These are phyloP conservation scores for Leccinum subgranulosum DNA, from an alignment of 768 basidiomycete genomes.

Conservation along the genomic window DNA sequence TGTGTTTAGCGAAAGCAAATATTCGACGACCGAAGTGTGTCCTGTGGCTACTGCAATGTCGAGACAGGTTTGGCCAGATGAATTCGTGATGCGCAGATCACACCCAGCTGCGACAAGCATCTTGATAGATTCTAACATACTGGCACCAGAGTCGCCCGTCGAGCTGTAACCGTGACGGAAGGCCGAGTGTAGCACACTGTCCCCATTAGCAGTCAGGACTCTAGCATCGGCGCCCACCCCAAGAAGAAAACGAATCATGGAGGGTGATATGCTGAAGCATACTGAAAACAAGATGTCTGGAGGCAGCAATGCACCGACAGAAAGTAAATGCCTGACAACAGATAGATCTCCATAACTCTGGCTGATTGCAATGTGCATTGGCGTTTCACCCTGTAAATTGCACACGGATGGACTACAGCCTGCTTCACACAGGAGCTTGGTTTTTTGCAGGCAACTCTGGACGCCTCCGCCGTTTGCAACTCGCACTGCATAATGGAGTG, in stretches of 20 bases:
- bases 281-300: background rate
- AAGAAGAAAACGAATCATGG: background rate
- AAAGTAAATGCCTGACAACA: background rate
- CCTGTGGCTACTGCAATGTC: background rate
- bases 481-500: background rate
- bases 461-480: rapidly evolving
- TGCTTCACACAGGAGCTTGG: background rate
- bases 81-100: background rate
- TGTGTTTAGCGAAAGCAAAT: background rate
- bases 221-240: background rate
- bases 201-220: background rate
- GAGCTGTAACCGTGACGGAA: rapidly evolving
- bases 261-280: background rate
- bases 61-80: background rate
- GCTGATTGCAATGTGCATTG: background rate
- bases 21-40: background rate
- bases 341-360: rapidly evolving
- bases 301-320: background rate
- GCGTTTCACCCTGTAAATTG: background rate
- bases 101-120: background rate
- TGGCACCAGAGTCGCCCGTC: rapidly evolving
- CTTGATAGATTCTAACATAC: background rate
- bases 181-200: background rate
- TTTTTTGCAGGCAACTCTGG: background rate
- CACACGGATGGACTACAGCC: background rate